Evolutionary conservation across 176 grass and related monocot species (phyloP).

Genomic region (Juncus effusus): DNA sequence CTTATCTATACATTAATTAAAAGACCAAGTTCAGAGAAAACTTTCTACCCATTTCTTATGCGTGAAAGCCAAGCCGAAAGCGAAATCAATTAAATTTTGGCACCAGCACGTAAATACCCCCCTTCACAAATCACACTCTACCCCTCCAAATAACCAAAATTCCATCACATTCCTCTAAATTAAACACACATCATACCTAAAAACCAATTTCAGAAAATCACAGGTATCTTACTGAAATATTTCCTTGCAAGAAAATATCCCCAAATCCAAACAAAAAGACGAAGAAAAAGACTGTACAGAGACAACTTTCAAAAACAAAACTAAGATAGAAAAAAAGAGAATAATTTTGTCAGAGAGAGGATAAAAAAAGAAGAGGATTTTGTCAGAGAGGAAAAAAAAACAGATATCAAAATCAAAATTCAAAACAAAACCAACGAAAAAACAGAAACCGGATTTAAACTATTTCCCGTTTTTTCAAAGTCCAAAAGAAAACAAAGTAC

Average conservation of each 20-base stretch:
- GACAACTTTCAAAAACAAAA: not conserved
- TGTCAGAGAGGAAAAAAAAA: conserved; percentile 1
- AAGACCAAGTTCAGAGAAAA: conserved; percentile 1
- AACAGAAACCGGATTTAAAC: conserved; percentile 6
- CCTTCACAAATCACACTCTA: not conserved
- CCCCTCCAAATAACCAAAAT: not conserved
- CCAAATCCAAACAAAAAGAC: not conserved
- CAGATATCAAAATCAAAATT: conserved; percentile 1
- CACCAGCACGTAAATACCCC: not conserved
- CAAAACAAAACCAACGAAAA: not conserved
- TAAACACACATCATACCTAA: too few species aligned
- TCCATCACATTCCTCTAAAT: not conserved
- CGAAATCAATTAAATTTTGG: conserved; percentile 1
- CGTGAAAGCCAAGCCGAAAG: conserved; percentile 23
- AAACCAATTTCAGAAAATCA: too few species aligned
- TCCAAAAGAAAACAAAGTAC: not conserved
- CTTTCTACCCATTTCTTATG: not conserved
- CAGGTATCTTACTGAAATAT: too few species aligned
- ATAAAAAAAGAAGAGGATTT: conserved; percentile 10
- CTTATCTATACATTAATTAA: not conserved
- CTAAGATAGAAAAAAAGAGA: not conserved
- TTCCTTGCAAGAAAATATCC: too few species aligned
- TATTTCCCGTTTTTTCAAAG: not conserved
- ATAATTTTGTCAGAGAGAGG: not conserved
- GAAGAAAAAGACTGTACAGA: not conserved